Conservation (phyloP, 2,329 filamentous ascomycete species). For the Penicillium paneum region DNA sequence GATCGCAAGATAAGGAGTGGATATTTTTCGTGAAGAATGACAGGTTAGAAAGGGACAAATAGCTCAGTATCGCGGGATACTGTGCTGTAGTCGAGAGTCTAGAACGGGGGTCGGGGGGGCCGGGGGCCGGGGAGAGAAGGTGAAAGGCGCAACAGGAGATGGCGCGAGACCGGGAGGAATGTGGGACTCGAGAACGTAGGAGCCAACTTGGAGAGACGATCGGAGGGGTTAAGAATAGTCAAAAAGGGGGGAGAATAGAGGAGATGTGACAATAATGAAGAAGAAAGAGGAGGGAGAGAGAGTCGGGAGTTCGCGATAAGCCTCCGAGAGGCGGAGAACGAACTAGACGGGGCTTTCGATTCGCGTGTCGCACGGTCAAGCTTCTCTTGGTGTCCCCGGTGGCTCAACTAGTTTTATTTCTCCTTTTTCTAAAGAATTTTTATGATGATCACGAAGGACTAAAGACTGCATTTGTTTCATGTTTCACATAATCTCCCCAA, state of each 20-base stretch:
- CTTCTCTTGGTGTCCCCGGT: slow-evolving; percentile 31
- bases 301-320: slow-evolving; percentile 26
- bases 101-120: background rate
- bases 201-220: slow-evolving; percentile 32
- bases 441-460: slow-evolving; percentile 3
- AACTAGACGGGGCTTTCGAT: slow-evolving; percentile 18
- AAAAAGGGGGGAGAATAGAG: slow-evolving; percentile 5
- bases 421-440: slow-evolving; percentile 18
- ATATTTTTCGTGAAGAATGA: slow-evolving; percentile 12
- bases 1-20: slow-evolving; percentile 9
- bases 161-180: slow-evolving; percentile 12
- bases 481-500: background rate
- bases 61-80: background rate
- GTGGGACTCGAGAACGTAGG: slow-evolving; percentile 14
- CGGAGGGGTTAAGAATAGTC: slow-evolving; percentile 69
- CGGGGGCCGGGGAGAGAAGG: background rate
- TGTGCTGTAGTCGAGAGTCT: slow-evolving; percentile 8
- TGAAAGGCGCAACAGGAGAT: slow-evolving; percentile 1
- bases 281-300: slow-evolving; percentile 5
- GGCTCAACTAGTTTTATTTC: slow-evolving; percentile 8
- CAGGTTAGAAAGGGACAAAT: background rate
- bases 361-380: slow-evolving; percentile 32
- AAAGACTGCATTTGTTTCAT: background rate
- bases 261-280: slow-evolving; percentile 35
- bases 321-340: slow-evolving; percentile 22